Percentiles rank a stretch among this genome's conserved stretches.
Evolutionary conservation across 2,329 filamentous ascomycete genomes (phyloP).

Genomic region (Monilinia aucupariae): DNA sequence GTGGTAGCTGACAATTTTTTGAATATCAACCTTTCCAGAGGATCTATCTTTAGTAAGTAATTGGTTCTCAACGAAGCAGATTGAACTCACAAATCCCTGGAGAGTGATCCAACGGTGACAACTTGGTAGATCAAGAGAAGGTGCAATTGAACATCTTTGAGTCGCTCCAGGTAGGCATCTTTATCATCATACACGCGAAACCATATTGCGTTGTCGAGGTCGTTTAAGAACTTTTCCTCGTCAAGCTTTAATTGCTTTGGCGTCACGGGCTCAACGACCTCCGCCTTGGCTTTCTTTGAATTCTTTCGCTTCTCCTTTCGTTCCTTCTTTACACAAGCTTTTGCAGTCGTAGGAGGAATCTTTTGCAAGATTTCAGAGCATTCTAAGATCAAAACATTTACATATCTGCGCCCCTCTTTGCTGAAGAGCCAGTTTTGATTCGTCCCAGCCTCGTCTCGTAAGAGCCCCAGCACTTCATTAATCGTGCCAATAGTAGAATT

Average conservation of each 20-base stretch:
- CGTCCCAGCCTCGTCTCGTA: conserved; percentile 17
- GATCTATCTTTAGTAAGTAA: conserved; percentile 19
- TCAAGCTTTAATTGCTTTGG: conserved; percentile 20
- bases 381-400: conserved; percentile 24
- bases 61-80: not conserved
- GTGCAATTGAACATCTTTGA: conserved; percentile 27
- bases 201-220: conserved; percentile 24
- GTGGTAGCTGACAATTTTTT: conserved; percentile 25
- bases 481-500: conserved; percentile 24
- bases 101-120: conserved; percentile 23
- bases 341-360: conserved; percentile 17
- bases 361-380: conserved; percentile 22
- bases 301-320: conserved; percentile 19
- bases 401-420: conserved; percentile 23
- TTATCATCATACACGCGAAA: not conserved
- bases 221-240: conserved; percentile 20
- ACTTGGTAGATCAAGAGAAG: conserved; percentile 28
- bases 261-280: conserved; percentile 4
- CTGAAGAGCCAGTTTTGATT: conserved; percentile 23
- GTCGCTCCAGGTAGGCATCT: conserved; percentile 15
- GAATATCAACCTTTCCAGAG: conserved; percentile 24
- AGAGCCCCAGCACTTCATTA: conserved; percentile 21
- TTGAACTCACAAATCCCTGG: conserved; percentile 23
- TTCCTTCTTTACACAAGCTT: conserved; percentile 19
- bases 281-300: conserved; percentile 6